phyloP scores from a whole-genome alignment of 2,329 filamentous ascomycete genomes.

The Neophaeococcomyces mojaviensis region DNA sequence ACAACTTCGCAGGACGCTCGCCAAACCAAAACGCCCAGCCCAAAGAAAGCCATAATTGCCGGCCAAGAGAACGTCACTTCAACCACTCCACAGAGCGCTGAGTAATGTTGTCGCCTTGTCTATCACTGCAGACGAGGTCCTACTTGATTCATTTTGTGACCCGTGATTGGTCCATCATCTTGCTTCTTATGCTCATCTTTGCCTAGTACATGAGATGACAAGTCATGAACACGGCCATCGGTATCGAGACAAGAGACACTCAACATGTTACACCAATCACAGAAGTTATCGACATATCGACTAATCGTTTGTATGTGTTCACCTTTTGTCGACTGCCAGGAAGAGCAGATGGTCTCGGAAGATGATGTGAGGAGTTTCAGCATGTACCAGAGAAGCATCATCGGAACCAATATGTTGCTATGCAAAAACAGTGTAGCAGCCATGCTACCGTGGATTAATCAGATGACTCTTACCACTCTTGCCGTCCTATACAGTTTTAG shows the following conservation, averaged over 20 bases:
- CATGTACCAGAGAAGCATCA: constrained; percentile 1
- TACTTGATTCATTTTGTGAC: background rate
- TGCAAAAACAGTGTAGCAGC: background rate
- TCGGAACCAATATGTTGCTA: background rate
- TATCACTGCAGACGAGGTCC: background rate
- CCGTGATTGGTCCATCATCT: constrained; percentile 7
- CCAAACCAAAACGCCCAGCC: constrained; percentile 32
- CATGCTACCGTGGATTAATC: background rate
- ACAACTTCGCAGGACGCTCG: constrained; percentile 25
- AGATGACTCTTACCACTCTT: background rate
- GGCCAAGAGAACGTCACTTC: constrained; percentile 32
- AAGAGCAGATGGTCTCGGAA: background rate
- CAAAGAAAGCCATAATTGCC: constrained; percentile 34
- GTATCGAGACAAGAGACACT: background rate
- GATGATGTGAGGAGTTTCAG: background rate
- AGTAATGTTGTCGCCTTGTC: constrained; percentile 11
- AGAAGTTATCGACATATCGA: constrained; percentile 3
- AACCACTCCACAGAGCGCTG: constrained; percentile 25
- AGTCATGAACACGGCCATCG: background rate
- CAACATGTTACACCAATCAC: background rate
- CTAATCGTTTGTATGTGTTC: background rate
- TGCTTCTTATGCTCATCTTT: constrained; percentile 2
- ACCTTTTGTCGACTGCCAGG: background rate
- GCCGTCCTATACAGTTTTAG: no score
- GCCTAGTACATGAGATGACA: constrained; percentile 2